Evolutionary conservation across 164 flowering plant species (phyloP).

Genomic region (Protea cynaroides): DNA sequence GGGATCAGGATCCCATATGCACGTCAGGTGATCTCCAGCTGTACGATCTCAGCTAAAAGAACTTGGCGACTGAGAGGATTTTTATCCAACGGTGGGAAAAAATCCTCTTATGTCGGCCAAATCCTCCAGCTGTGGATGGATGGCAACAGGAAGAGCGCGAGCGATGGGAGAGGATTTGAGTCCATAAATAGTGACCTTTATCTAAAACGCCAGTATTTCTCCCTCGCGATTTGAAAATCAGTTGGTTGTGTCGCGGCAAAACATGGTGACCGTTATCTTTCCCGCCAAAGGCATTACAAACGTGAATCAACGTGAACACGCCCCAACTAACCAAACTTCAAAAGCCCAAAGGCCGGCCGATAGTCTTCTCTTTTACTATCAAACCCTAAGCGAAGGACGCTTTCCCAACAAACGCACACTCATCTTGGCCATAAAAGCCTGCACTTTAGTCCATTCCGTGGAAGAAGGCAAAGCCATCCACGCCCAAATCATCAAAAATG

Average conservation of each 20-base stretch:
- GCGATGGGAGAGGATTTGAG: no score
- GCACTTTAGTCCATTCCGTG: conserved; percentile 1
- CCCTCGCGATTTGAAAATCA: no score
- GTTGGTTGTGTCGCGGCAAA: not conserved
- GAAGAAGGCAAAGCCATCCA: conserved; percentile 11
- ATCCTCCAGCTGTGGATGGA: no score
- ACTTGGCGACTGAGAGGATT: no score
- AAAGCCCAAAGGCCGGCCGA: not conserved
- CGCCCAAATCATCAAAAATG: conserved; percentile 9
- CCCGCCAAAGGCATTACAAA: not conserved
- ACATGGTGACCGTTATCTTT: not conserved
- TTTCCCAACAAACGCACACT: not conserved
- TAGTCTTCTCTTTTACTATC: conserved; percentile 6
- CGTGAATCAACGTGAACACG: not conserved
- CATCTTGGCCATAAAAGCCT: conserved; percentile 9
- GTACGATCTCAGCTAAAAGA: no score
- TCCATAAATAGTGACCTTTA: no score
- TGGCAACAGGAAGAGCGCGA: no score
- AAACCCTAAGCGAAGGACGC: conserved; percentile 3
- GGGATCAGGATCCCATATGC: no score
- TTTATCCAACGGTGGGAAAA: no score
- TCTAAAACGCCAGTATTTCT: no score
- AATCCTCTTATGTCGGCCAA: no score
- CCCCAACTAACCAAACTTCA: not conserved
- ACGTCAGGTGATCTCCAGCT: no score